Percentiles rank a stretch among this genome's conserved stretches.
Conservation (phyloP, 352 stramenopile species). For the Pythium aquatile region DNA sequence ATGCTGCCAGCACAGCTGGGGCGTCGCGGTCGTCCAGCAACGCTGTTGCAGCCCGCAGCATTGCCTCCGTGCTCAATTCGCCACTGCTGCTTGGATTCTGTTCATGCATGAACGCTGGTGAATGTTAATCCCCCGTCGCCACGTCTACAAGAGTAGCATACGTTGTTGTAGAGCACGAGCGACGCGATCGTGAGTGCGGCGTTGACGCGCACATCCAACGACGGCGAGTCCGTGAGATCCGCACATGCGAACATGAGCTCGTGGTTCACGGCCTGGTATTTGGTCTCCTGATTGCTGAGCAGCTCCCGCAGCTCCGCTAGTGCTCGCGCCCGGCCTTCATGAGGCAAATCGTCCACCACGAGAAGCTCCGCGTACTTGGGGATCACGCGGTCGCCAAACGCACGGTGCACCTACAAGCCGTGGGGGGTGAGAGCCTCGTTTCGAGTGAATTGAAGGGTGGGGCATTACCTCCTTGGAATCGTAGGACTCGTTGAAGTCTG, state of each 20-base stretch:
- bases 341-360: conserved; percentile 46
- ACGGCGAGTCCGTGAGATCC: conserved; percentile 43
- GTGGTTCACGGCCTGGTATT: conserved; percentile 45
- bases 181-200: conserved; percentile 50
- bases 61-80: conserved; percentile 49
- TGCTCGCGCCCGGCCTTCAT: conserved; percentile 50
- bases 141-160: conserved; percentile 11
- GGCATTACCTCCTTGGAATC: conserved; percentile 42
- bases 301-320: conserved; percentile 51
- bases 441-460: not conserved
- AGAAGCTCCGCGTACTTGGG: conserved; percentile 64
- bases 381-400: conserved; percentile 50
- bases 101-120: not conserved
- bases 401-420: conserved; percentile 41
- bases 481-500: conserved; percentile 55
- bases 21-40: conserved; percentile 49
- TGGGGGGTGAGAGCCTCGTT: not conserved
- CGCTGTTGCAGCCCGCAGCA: conserved; percentile 42
- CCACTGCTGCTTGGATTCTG: conserved; percentile 26
- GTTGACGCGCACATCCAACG: conserved; percentile 40
- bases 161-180: conserved; percentile 54
- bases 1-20: conserved; percentile 41
- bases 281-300: conserved; percentile 59
- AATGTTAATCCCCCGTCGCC: too few relatives aligned
- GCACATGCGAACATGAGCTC: conserved; percentile 57